Evolutionary conservation across 768 basidiomycete species (phyloP), one percentile per base, ranked within the genome.

Genomic region (Tricholoma sp.): DNA sequence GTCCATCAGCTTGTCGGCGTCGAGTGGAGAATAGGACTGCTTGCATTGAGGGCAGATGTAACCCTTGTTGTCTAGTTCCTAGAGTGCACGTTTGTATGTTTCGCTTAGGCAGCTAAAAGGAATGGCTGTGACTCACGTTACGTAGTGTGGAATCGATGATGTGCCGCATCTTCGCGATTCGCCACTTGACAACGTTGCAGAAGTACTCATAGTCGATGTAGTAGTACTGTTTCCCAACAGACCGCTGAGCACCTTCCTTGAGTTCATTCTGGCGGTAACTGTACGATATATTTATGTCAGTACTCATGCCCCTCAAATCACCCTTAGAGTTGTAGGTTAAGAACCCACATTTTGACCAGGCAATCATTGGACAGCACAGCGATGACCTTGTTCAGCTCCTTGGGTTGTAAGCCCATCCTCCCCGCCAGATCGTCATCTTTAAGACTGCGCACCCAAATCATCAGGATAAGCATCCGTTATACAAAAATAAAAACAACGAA

Each of bases 51-150:
- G 88, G 70, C 96, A 99, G 57, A 95, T 86, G 70, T 97, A 98
- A n/a, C 96, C 97, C 72, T 96, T 92, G 68, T 94, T 92, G 59
- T 95, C 93, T 58, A 97, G 84, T 75, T 98, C 94, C 95, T 98
- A 65, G n/a, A 50, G 24, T 12, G 4, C 15, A 2, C 8, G n/a
- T 15, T 32, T 9, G 3, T 17, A 17, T 32, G 31, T 1, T 7
- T 13, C 47, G 32, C n/a, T 24, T 33, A 36, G 15, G 39, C 49
- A 36, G 32, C 17, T 36, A 45, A 29, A 12, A 29, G 12, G 8
- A 17, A 48, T 28, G 57, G 31, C 50, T 55, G 39, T 32, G 33
- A 75, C 84, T 55, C 58, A 94, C 95, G 71, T 95, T 93, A 61
- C 94, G 88, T 62, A 96, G 77, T 53, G 86, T 86, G 32, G 89